phyloP scores from a whole-genome alignment of 257 asterid genomes.

The Capsicum pubescens region DNA sequence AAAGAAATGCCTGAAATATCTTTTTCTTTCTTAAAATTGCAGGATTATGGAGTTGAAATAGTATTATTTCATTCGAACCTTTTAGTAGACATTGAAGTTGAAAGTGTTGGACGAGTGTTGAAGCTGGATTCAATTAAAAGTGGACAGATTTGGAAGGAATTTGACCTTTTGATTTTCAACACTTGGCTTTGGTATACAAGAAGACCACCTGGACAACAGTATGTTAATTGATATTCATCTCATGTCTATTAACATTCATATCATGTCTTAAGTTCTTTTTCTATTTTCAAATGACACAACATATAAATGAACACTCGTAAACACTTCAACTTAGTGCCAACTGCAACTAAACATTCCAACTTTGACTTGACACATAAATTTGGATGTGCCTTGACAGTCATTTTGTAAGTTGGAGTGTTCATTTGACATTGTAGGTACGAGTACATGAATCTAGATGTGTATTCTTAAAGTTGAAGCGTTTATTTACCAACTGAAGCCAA shows the following conservation, averaged over 20 bases:
- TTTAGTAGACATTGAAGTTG: no score
- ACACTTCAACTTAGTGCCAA: no score
- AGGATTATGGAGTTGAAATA: slow-evolving; percentile 42
- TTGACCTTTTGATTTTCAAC: slow-evolving; percentile 50
- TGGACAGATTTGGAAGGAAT: slow-evolving; percentile 51
- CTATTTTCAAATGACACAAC: background rate
- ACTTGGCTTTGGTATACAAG: slow-evolving; percentile 60
- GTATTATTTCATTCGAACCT: no score
- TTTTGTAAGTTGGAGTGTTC: no score
- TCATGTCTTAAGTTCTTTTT: background rate
- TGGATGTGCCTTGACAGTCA: no score
- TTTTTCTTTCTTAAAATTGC: background rate
- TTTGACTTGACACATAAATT: no score
- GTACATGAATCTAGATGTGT: no score
- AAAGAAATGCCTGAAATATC: background rate
- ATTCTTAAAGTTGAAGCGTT: no score
- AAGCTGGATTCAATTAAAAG: slow-evolving; percentile 44
- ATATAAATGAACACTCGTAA: no score
- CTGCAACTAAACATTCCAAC: no score
- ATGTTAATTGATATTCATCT: background rate
- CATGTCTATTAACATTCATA: background rate
- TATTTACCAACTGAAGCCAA: no score
- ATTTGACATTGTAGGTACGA: no score
- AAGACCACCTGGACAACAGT: slow-evolving; percentile 46
- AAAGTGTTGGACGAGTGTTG: slow-evolving; percentile 42